Evolutionary conservation across 2,329 filamentous ascomycete genomes (phyloP).

Genomic region (Chaetomium strumarium): DNA sequence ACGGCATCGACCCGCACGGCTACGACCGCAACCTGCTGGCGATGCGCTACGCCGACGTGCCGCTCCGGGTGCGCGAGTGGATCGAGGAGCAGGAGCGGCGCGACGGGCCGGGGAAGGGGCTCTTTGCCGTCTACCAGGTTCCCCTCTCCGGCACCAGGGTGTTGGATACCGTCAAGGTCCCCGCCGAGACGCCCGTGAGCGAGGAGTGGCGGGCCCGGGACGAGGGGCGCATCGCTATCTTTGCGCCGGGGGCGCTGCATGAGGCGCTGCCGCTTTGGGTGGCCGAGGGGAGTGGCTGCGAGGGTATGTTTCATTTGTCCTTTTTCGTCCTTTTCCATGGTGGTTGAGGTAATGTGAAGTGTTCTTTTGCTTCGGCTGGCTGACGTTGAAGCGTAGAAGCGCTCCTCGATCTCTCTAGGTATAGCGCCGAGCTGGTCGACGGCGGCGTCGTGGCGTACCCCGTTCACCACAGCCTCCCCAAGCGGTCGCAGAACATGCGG

Average conservation of each 20-base stretch:
- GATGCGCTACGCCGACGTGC: slow-evolving; percentile 42
- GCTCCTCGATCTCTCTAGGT: slow-evolving; percentile 25
- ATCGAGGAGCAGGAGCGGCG: slow-evolving; percentile 38
- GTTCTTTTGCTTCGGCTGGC: neutral
- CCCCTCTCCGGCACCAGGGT: slow-evolving; percentile 36
- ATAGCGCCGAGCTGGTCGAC: slow-evolving; percentile 24
- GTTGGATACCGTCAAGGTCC: slow-evolving; percentile 32
- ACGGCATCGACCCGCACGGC: slow-evolving; percentile 46
- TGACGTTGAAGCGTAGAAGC: slow-evolving; percentile 11
- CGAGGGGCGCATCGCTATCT: slow-evolving; percentile 38
- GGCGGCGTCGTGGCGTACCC: slow-evolving; percentile 29
- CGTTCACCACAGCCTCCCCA: slow-evolving; percentile 28
- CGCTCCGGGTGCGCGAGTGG: slow-evolving; percentile 41
- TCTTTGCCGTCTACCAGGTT: slow-evolving; percentile 41
- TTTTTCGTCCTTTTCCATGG: neutral
- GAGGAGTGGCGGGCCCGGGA: slow-evolving; percentile 29
- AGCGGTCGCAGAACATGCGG: slow-evolving; percentile 21
- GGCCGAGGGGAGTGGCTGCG: slow-evolving; percentile 38
- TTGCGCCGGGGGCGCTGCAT: slow-evolving; percentile 48
- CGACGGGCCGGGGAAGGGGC: slow-evolving; percentile 31
- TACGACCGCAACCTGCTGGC: slow-evolving; percentile 41
- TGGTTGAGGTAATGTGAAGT: too few species aligned
- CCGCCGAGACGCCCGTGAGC: slow-evolving; percentile 23
- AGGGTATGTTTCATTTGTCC: slow-evolving; percentile 31
- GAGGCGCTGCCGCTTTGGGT: slow-evolving; percentile 45